These are phyloP conservation scores for Tripidium arundinaceum DNA, from an alignment of 202 grass and related monocot species.

Conservation along the genomic window DNA sequence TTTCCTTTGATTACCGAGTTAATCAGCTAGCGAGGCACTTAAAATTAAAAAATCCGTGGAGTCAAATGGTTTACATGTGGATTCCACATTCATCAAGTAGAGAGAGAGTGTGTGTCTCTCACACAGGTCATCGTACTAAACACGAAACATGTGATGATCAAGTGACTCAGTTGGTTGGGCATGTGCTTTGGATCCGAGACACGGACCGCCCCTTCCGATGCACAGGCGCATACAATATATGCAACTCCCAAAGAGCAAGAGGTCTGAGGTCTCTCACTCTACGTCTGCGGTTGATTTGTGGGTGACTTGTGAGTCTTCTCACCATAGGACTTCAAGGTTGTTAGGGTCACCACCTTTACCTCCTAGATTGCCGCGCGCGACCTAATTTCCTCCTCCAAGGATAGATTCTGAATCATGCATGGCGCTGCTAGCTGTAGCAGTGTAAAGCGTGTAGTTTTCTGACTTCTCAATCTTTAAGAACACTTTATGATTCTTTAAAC, in stretches of 20 bases:
- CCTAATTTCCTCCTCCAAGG: not conserved
- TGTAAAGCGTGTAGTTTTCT: conserved; percentile 20
- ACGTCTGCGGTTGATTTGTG: not conserved
- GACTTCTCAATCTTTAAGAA: conserved; percentile 27
- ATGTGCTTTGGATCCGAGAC: conserved; percentile 40
- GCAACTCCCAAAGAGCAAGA: conserved; percentile 26
- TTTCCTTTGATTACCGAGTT: not conserved
- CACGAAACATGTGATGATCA: conserved; percentile 9
- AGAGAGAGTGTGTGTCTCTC: not conserved
- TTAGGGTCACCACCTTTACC: not conserved
- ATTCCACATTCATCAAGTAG: conserved; percentile 19
- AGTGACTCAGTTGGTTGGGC: conserved; percentile 26
- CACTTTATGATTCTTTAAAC: not conserved
- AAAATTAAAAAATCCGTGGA: not conserved
- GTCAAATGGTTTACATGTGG: conserved; percentile 40
- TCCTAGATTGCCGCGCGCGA: conserved; percentile 11
- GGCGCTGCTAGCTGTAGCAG: not conserved
- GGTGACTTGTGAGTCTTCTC: not conserved
- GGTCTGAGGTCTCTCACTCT: not conserved
- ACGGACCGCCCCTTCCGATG: conserved; percentile 8
- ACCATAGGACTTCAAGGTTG: too few relatives aligned
- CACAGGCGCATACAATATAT: not conserved
- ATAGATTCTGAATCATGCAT: conserved; percentile 1
- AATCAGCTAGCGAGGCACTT: not conserved
- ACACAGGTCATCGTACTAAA: not conserved